Evolutionary conservation across 306 rosid genomes (phyloP).

Genomic region (Ceratonia siliqua): DNA sequence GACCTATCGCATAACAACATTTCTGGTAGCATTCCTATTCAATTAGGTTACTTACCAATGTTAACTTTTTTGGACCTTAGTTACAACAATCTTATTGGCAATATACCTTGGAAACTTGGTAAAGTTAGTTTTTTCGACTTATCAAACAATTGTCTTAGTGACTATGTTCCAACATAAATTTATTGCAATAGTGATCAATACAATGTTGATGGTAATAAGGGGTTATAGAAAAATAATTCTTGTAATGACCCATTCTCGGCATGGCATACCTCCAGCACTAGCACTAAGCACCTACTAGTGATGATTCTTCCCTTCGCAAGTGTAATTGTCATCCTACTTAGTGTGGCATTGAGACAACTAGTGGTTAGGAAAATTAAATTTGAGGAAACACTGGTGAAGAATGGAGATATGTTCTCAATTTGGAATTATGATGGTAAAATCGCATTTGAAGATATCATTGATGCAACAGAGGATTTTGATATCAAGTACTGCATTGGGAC

Average conservation of each 20-base stretch:
- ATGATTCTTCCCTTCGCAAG: background rate
- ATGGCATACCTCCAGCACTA: no score
- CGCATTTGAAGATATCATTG: conserved; percentile 18
- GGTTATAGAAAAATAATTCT: no score
- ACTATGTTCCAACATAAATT: no score
- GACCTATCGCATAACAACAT: background rate
- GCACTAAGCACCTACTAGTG: no score
- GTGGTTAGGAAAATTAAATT: background rate
- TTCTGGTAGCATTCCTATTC: background rate
- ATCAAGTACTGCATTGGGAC: no score
- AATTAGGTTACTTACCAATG: background rate
- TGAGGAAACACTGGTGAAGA: background rate
- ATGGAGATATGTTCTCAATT: conserved; percentile 12
- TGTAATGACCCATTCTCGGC: no score
- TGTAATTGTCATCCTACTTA: no score
- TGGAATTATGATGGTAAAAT: conserved; percentile 27
- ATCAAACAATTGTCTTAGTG: conserved; percentile 20
- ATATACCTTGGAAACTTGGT: background rate
- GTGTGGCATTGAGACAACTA: background rate
- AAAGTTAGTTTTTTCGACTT: background rate
- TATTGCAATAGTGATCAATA: background rate
- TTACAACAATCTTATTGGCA: conserved; percentile 3
- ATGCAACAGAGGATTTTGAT: no score
- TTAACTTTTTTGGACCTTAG: conserved; percentile 18
- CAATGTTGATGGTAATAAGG: background rate